Conservation (phyloP, 305 asterid species). For the Fraxinus dipetala region DNA sequence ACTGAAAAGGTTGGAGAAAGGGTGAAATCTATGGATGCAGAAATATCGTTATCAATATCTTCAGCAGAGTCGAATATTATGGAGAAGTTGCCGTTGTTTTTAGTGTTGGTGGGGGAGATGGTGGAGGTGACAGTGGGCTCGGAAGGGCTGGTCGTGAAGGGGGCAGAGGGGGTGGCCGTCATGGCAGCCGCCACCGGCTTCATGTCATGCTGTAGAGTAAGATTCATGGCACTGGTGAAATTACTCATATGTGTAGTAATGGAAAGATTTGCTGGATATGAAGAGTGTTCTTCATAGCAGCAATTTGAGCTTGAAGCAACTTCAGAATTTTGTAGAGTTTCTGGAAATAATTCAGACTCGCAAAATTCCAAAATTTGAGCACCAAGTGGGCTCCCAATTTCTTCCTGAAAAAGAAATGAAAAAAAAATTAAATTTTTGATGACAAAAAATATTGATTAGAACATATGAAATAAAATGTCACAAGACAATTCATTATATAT, state of each 20-base stretch:
- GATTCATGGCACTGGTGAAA: conserved; percentile 12
- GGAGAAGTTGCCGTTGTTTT: conserved; percentile 29
- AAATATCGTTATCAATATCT: conserved; percentile 55
- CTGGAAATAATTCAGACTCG: conserved; percentile 60
- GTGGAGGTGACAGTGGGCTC: conserved; percentile 20
- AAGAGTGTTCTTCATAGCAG: conserved; percentile 63
- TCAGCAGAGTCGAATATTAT: conserved; percentile 47
- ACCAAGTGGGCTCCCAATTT: conserved; percentile 54
- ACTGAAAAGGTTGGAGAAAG: conserved; percentile 34
- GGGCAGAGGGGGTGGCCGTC: not conserved
- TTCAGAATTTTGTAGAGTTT: conserved; percentile 58
- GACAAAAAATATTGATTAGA: not conserved
- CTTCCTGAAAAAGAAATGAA: conserved; percentile 44
- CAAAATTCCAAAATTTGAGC: conserved; percentile 57
- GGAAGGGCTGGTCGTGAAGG: conserved; percentile 6
- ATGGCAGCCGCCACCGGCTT: not conserved
- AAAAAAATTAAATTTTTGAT: not conserved
- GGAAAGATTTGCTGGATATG: conserved; percentile 44
- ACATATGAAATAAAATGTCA: not conserved
- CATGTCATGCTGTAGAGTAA: not conserved
- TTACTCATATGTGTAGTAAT: conserved; percentile 36
- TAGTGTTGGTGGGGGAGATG: not conserved
- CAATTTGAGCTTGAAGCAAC: conserved; percentile 68
- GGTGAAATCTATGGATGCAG: conserved; percentile 69
- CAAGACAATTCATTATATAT: not conserved